Conservation (phyloP, 2,329 filamentous ascomycete genomes). For the Fusarium sororula region DNA sequence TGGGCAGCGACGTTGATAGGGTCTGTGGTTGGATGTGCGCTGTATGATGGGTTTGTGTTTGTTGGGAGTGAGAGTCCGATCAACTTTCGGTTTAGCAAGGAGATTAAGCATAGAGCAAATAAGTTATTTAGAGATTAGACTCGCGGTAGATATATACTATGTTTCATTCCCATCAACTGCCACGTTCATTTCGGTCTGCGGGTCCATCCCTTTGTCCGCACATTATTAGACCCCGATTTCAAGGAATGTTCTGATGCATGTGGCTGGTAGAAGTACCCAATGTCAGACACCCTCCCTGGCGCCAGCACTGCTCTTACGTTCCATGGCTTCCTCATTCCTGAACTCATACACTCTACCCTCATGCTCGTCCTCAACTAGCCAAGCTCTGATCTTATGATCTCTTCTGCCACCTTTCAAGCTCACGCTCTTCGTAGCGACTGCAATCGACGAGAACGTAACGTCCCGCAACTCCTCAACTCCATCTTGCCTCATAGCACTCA, state of each 20-base stretch:
- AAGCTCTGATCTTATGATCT: background rate
- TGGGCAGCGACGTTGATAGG: constrained; percentile 24
- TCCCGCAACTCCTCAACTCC: constrained; percentile 22
- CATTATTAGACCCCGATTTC: background rate
- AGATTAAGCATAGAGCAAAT: background rate
- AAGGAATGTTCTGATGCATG: rapidly evolving
- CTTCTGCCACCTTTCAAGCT: rapidly evolving
- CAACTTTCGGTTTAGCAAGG: background rate
- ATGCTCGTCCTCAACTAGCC: background rate
- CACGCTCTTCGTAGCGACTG: background rate
- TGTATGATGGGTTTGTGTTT: constrained; percentile 28
- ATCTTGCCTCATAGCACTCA: constrained; percentile 22
- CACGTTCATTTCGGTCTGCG: no score
- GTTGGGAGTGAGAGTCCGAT: constrained; percentile 28
- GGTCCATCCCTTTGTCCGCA: no score
- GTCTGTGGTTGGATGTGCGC: constrained; percentile 3
- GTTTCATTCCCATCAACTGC: background rate
- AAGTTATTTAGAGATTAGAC: background rate
- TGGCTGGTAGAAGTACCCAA: no score
- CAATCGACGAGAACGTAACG: constrained; percentile 21
- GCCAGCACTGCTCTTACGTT: background rate
- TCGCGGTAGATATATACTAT: background rate
- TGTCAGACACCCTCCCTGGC: background rate
- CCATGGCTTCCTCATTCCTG: background rate
- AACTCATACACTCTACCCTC: background rate